Conservation (phyloP, 2,329 filamentous ascomycete genomes). For the Hypoxylon sp. region DNA sequence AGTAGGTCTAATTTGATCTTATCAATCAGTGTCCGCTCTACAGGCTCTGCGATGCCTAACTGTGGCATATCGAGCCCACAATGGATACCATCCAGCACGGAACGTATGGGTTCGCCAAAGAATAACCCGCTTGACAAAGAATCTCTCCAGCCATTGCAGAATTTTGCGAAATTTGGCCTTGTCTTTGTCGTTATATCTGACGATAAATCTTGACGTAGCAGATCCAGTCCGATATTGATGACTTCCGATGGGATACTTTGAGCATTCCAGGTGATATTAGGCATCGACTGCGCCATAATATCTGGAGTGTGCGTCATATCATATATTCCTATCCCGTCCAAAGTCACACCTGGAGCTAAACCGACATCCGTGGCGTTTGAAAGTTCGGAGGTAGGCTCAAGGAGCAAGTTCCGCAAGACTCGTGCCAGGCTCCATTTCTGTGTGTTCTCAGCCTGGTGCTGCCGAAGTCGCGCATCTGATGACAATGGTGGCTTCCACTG, state of each 20-base stretch:
- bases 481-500: slow-evolving; percentile 66
- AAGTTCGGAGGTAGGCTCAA: background rate
- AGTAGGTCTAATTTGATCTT: slow-evolving; percentile 32
- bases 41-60: slow-evolving; percentile 11
- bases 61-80: slow-evolving; percentile 29
- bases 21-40: slow-evolving; percentile 23
- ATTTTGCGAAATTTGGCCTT: slow-evolving; percentile 38
- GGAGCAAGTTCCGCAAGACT: slow-evolving; percentile 26
- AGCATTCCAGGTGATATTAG: slow-evolving; percentile 28
- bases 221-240: slow-evolving; percentile 32
- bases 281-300: slow-evolving; percentile 1
- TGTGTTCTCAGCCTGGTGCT: slow-evolving; percentile 12
- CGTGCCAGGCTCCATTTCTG: slow-evolving; percentile 4
- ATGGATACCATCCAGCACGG: slow-evolving; percentile 42
- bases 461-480: slow-evolving; percentile 46
- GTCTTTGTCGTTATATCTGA: background rate
- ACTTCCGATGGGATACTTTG: slow-evolving; percentile 35
- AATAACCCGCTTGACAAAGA: slow-evolving; percentile 35
- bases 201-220: slow-evolving; percentile 38
- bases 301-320: background rate
- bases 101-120: slow-evolving; percentile 37
- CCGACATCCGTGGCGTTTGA: slow-evolving; percentile 1
- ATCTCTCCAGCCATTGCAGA: slow-evolving; percentile 47
- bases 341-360: slow-evolving; percentile 16
- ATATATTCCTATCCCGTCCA: slow-evolving; percentile 32